A percentile compares a stretch with the other conserved stretches of the same genome.
Evolutionary conservation across 106 monocot genomes (phyloP).

Genomic region (Xerophyta viscosa): DNA sequence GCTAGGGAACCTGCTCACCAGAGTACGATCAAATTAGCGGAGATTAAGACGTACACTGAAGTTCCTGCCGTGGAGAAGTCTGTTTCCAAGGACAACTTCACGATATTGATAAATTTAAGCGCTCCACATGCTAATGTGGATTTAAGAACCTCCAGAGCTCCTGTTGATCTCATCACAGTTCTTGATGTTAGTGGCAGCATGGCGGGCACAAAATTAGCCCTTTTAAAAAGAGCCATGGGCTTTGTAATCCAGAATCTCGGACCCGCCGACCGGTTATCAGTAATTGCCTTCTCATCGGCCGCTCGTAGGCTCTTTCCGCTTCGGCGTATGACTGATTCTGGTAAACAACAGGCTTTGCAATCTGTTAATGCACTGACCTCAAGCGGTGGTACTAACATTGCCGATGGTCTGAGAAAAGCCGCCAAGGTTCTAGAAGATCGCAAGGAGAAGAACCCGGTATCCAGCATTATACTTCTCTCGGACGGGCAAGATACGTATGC

Average conservation of each 20-base stretch:
- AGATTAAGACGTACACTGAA: constrained; percentile 55
- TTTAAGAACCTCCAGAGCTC: constrained; percentile 31
- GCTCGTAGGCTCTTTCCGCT: constrained; percentile 74
- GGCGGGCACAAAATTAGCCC: constrained; percentile 87
- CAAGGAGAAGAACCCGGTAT: constrained; percentile 54
- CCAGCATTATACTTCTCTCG: constrained; percentile 84
- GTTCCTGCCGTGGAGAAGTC: constrained; percentile 42
- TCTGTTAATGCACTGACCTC: constrained; percentile 60
- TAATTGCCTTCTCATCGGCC: constrained; percentile 77
- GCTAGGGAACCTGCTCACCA: constrained; percentile 7
- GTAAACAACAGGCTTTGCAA: constrained; percentile 63
- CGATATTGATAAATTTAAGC: constrained; percentile 66
- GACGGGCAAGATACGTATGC: constrained; percentile 92
- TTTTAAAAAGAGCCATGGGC: constrained; percentile 80
- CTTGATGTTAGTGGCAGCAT: constrained; percentile 96
- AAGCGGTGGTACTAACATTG: constrained; percentile 84
- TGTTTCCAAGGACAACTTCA: constrained; percentile 32
- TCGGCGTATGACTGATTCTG: constrained; percentile 60
- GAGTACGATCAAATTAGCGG: constrained; percentile 19
- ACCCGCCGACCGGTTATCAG: constrained; percentile 70
- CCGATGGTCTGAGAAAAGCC: constrained; percentile 66
- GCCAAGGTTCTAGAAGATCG: constrained; percentile 75
- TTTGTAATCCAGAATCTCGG: constrained; percentile 89
- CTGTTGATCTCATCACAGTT: constrained; percentile 76
- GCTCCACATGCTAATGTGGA: constrained; percentile 33